phyloP scores from a whole-genome alignment of 495 filamentous ascomycete genomes.

The Aspergillus kassunensis region DNA sequence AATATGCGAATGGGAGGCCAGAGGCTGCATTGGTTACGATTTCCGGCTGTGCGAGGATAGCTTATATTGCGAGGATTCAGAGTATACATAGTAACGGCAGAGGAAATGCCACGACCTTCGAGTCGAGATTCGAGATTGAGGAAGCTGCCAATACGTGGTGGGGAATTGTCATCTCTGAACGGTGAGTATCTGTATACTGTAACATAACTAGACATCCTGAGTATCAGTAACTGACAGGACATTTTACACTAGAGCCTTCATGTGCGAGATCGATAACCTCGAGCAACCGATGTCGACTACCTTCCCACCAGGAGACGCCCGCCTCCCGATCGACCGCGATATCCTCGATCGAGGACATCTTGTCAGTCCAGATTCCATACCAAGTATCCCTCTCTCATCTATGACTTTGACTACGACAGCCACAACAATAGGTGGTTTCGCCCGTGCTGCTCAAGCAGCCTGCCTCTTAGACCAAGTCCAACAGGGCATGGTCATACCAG shows the following conservation, averaged over 20 bases:
- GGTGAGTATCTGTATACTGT: slow-evolving; percentile 12
- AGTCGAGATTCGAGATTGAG: slow-evolving; percentile 7
- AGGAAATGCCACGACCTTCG: neutral
- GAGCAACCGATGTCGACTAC: slow-evolving; percentile 6
- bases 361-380: neutral
- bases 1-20: slow-evolving; percentile 26
- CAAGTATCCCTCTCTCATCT: neutral
- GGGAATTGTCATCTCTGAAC: slow-evolving; percentile 27
- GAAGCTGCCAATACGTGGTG: slow-evolving; percentile 35
- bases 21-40: slow-evolving; percentile 30
- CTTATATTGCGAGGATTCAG: slow-evolving; percentile 25
- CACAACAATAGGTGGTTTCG: slow-evolving; percentile 16
- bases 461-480: slow-evolving; percentile 30
- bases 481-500: slow-evolving; percentile 13
- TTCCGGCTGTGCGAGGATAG: slow-evolving; percentile 26
- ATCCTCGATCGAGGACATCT: slow-evolving; percentile 1
- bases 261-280: slow-evolving; percentile 4
- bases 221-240: neutral
- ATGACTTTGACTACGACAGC: neutral
- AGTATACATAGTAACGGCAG: too few species aligned
- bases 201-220: too few species aligned
- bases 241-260: slow-evolving; percentile 2
- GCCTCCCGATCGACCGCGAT: slow-evolving; percentile 9
- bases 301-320: slow-evolving; percentile 3
- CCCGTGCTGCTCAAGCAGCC: slow-evolving; percentile 26